Conservation (phyloP, 2,329 filamentous ascomycete species). For the Ascochyta viciae-villosae region DNA sequence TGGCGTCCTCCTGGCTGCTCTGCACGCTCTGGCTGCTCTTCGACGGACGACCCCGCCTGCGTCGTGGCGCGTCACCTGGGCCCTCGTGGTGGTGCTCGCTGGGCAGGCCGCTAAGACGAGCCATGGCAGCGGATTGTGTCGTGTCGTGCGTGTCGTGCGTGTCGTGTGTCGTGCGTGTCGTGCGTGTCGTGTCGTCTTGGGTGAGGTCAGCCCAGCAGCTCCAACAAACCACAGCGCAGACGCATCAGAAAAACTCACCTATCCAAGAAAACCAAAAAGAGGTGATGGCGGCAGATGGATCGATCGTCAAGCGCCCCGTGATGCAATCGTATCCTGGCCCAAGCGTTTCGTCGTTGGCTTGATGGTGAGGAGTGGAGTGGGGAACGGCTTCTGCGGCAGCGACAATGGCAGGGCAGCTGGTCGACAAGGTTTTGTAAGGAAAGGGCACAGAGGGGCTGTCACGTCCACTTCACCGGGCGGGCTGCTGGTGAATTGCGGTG, state of each 20-base stretch:
- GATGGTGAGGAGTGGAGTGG: background rate
- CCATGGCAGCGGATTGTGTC: constrained; percentile 31
- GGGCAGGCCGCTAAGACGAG: constrained; percentile 43
- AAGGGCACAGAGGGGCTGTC: constrained; percentile 5
- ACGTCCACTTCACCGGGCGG: background rate
- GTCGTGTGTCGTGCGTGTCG: too few relatives aligned
- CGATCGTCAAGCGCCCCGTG: constrained; percentile 20
- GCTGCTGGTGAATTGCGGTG: constrained; percentile 9
- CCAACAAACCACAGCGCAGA: background rate
- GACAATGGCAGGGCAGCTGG: constrained; percentile 9
- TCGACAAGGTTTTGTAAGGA: constrained; percentile 10
- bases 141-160: too few relatives aligned
- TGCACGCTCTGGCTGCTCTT: constrained; percentile 35
- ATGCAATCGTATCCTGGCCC: constrained; percentile 3
- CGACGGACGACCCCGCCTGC: constrained; percentile 38
- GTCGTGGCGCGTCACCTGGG: constrained; percentile 43
- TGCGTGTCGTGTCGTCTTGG: constrained; percentile 5
- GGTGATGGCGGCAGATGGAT: background rate
- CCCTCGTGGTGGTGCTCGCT: constrained; percentile 47
- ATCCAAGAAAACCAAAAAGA: constrained; percentile 20
- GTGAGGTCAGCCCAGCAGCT: constrained; percentile 2
- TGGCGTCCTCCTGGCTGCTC: constrained; percentile 25
- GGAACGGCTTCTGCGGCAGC: constrained; percentile 7
- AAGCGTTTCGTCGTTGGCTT: constrained; percentile 2
- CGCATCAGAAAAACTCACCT: constrained; percentile 12